These are phyloP conservation scores for Neurospora sp. DNA, from an alignment of 2,329 filamentous ascomycete genomes.

Conservation along the genomic window DNA sequence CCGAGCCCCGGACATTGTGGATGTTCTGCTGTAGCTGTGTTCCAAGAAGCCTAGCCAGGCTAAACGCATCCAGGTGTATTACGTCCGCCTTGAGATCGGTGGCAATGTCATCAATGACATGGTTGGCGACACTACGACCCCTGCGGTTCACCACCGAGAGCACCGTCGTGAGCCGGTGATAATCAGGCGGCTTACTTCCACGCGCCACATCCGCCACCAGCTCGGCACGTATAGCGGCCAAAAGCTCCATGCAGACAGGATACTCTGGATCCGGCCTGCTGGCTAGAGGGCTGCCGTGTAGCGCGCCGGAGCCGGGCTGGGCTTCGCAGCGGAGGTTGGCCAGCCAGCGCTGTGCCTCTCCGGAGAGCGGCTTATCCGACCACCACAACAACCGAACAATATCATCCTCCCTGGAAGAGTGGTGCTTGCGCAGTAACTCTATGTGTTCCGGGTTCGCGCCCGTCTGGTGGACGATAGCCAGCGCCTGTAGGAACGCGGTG, in stretches of 20 bases:
- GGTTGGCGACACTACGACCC: conserved; percentile 19
- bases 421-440: conserved; percentile 9
- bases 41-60: conserved; percentile 59
- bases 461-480: conserved; percentile 7
- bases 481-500: conserved; percentile 8
- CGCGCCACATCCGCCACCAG: conserved; percentile 17
- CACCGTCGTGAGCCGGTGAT: conserved; percentile 25
- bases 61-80: conserved; percentile 56
- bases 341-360: conserved; percentile 12
- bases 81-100: conserved; percentile 49
- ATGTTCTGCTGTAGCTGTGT: conserved; percentile 55
- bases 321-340: conserved; percentile 7
- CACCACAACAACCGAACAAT: conserved; percentile 8
- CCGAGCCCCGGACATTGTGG: conserved; percentile 36
- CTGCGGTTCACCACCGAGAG: conserved; percentile 26
- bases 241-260: conserved; percentile 22
- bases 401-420: conserved; percentile 1
- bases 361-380: conserved; percentile 4
- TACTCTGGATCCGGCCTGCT: conserved; percentile 15
- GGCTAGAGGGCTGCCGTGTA: conserved; percentile 12
- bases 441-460: conserved; percentile 4
- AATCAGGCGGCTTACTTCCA: conserved; percentile 12
- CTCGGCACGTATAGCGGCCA: conserved; percentile 23
- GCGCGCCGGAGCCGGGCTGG: neutral
- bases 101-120: conserved; percentile 22